Base-by-base conservation (phyloP, 2,329 filamentous ascomycete genomes). In the Curvularia spicifera region DNA sequence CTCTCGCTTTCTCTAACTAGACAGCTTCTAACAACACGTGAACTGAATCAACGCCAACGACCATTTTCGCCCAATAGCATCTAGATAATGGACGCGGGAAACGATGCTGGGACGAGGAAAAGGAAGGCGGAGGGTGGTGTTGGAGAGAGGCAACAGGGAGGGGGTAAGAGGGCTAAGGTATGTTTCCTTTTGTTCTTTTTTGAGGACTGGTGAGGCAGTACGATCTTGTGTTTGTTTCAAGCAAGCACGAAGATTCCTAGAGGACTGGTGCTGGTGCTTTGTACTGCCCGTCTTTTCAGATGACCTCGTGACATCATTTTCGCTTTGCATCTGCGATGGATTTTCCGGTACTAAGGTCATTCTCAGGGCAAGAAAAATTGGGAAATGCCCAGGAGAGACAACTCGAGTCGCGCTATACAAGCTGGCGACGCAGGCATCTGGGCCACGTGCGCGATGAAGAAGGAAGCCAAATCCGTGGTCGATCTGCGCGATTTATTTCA, bases 351-450 rank as follows among this genome's bases (percentile, higher is more conserved):
- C 68, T 74, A 56, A 73, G 53, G 39, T 53, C 22, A 20, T 44
- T 6, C 10, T 22, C 50, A 80, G 78, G 75, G 72, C 15, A 81
- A 78, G 69, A 81, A 78, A 69, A 74, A 78, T 66, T 81, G 80
- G 80, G 74, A 72, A 20, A 73, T 75, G 59, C 78, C 78, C 39
- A 73, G 72, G 53, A 75, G 73, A 12, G 70, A 64, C 35, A 70
- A 63, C 28, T 65, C 68, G 33, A 70, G 77, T 47, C 72, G 71
- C 12, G 66, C 66, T 33, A 82, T 93, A 47, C 85, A 90, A 66
- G 80, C 88, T 5, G 89, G 90, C 5, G 89, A 93, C 69, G 80
- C 83, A 51, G 91, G 91, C 5, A 87, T 94, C 57, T 94, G 90
- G 89, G 88, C 89, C 28, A 93, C 90, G 0, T 93, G 89, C 72